Base-by-base conservation (phyloP, 1,284 basidiomycete genomes). In the Ceratobasidium sp. region DNA sequence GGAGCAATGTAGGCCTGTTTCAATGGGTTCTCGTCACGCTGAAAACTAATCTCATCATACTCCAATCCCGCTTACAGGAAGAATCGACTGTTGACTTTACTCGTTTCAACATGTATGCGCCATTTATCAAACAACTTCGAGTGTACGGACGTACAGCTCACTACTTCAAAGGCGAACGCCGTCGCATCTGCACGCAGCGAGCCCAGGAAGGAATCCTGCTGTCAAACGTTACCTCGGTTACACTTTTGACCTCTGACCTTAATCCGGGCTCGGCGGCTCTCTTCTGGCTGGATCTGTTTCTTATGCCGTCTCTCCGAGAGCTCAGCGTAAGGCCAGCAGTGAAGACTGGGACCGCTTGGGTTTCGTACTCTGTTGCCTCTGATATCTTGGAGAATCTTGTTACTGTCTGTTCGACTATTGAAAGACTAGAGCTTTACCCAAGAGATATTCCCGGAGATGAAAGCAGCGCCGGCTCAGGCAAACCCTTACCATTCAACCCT, bases 51-150 rank as follows among this genome's bases (percentile, higher is more conserved):
- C 7, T 8, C 17, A 17, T 45, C 7, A 17, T 45, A 45, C 7
- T 8, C 42, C 42, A 45, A 1, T 8, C 17, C 17, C 10, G 17
- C 7, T 17, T 45, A 11, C 42, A 49, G 47, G 17, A 17, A 13
- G 28, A 51, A n/a, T 3, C 45, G 15, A 28, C 23, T 3, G 23
- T 67, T 13, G 51, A 67, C 26, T 67, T 67, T 37, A 53, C 65
- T 2, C 69, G 69, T 31, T 73, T 73, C 31, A 28, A 61, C 28
- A 49, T 73, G 20, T 73, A 73, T 61, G 69, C 69, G 8, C 58
- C 69, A 8, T 61, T 73, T 37, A 45, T 73, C n/a, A 73, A 42
- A 39, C 56, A 73, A 17, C 39, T 73, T 7, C 31, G 37, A 11
- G 69, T 73, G 5, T 61, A 61, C 35, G 69, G 69, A 15, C 69